A percentile compares a stretch with the other conserved stretches of the same genome.
phyloP scores from a whole-genome alignment of 2,329 filamentous ascomycete species.

The Cladosporium sp. region DNA sequence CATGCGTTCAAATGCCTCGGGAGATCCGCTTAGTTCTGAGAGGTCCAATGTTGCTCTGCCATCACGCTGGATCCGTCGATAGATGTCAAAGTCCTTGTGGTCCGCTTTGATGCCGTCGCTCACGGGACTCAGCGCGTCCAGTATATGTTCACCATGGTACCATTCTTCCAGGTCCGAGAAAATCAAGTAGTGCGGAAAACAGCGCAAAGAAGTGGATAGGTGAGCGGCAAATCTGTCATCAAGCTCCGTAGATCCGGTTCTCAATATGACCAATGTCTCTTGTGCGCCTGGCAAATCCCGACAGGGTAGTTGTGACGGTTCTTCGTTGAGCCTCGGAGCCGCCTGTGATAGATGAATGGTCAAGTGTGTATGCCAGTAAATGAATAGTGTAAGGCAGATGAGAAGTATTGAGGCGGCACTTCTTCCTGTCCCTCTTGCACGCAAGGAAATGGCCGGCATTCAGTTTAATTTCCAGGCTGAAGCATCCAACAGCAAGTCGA shows the following conservation, averaged over 20 bases:
- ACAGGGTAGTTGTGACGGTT: background rate
- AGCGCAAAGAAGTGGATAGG: constrained; percentile 51
- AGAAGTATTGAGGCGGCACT: no score
- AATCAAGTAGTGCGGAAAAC: constrained; percentile 52
- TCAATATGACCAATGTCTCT: constrained; percentile 55
- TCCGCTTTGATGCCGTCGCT: constrained; percentile 1
- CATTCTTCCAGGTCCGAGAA: constrained; percentile 56
- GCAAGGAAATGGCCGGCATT: no score
- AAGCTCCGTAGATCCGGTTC: constrained; percentile 57
- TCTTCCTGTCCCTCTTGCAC: no score
- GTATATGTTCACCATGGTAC: constrained; percentile 40
- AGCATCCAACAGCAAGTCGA: no score
- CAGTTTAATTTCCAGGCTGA: no score
- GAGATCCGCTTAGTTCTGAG: constrained; percentile 21
- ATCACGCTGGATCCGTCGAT: constrained; percentile 30
- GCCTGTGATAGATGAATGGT: no score
- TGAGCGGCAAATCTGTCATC: constrained; percentile 52
- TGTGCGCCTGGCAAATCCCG: constrained; percentile 30
- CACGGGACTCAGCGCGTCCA: constrained; percentile 32
- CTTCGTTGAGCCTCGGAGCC: no score
- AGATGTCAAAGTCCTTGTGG: constrained; percentile 35
- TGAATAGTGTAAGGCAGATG: no score
- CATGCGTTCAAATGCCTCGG: constrained; percentile 4
- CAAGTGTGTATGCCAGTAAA: no score
- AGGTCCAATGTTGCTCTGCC: constrained; percentile 29